Conservation (phyloP, 441 rosid species). For the Adansonia grandidieri region DNA sequence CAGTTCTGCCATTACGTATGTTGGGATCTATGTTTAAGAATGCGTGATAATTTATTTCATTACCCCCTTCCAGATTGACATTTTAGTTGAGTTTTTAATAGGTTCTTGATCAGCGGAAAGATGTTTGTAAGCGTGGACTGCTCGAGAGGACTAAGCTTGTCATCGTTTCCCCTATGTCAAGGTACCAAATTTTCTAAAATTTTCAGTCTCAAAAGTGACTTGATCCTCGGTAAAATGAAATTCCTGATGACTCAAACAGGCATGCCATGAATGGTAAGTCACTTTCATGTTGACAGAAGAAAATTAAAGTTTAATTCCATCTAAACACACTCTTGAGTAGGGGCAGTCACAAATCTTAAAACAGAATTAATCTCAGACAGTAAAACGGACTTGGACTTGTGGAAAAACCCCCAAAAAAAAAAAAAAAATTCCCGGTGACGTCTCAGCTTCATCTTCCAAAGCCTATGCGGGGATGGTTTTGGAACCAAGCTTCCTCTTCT, state of each 20-base stretch:
- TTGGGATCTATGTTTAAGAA: neutral
- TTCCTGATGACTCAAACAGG: neutral
- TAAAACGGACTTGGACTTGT: too few species aligned
- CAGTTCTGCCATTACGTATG: neutral
- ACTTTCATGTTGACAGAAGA: too few species aligned
- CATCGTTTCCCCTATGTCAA: conserved; percentile 73
- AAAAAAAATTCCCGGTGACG: neutral
- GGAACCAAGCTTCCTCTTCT: neutral
- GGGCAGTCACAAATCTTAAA: too few species aligned
- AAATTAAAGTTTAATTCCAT: too few species aligned
- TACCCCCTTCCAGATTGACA: neutral
- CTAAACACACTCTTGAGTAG: too few species aligned
- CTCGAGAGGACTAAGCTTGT: conserved; percentile 60
- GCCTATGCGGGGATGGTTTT: too few species aligned
- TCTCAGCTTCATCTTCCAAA: neutral
- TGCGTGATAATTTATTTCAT: neutral
- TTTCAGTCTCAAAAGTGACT: too few species aligned
- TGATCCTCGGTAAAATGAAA: neutral
- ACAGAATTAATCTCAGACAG: too few species aligned
- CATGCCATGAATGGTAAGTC: too few species aligned
- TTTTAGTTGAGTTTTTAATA: neutral
- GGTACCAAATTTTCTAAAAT: conserved; percentile 41
- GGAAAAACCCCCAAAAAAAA: too few species aligned
- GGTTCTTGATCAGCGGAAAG: conserved; percentile 40
- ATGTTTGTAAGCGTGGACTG: conserved; percentile 45